Conservation (phyloP, 345 rosid species). For the Populus pruinosa region DNA sequence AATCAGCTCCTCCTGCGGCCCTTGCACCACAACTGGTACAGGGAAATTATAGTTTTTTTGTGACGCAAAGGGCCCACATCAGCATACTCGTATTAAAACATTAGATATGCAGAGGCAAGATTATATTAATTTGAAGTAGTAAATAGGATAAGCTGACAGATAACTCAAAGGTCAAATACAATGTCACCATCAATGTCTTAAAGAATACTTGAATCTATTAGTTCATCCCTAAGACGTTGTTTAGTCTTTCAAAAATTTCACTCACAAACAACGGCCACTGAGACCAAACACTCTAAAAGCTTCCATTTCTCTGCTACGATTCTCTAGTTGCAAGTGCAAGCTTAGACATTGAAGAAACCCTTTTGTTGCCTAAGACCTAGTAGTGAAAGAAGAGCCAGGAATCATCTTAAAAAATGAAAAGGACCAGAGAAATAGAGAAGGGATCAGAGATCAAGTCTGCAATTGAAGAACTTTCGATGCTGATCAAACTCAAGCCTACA, state of each 20-base stretch:
- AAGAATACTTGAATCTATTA: background rate
- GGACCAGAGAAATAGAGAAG: conserved; percentile 64
- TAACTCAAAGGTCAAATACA: conserved; percentile 42
- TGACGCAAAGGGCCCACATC: conserved; percentile 14
- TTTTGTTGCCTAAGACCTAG: background rate
- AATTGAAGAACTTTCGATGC: conserved; percentile 68
- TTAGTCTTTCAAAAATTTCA: background rate
- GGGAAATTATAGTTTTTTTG: background rate
- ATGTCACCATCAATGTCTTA: conserved; percentile 31
- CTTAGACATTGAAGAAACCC: background rate
- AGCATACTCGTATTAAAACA: background rate
- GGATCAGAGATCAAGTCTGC: conserved; percentile 64
- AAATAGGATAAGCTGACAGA: conserved; percentile 18
- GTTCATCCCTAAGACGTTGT: conserved; percentile 10
- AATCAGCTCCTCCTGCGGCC: background rate
- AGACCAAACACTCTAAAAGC: conserved; percentile 3
- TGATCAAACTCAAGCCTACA: conserved; percentile 37
- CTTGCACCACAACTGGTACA: background rate
- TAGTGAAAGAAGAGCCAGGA: background rate
- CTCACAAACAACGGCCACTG: background rate
- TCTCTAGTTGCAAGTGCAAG: too few species aligned
- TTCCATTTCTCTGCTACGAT: background rate
- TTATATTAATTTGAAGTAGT: background rate
- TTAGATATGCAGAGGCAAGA: background rate
- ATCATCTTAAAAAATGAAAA: conserved; percentile 46